Evolutionary conservation across 805 yeast genomes (phyloP), one percentile per base, ranked within the genome.

Genomic region (Debaryomyces maramus): DNA sequence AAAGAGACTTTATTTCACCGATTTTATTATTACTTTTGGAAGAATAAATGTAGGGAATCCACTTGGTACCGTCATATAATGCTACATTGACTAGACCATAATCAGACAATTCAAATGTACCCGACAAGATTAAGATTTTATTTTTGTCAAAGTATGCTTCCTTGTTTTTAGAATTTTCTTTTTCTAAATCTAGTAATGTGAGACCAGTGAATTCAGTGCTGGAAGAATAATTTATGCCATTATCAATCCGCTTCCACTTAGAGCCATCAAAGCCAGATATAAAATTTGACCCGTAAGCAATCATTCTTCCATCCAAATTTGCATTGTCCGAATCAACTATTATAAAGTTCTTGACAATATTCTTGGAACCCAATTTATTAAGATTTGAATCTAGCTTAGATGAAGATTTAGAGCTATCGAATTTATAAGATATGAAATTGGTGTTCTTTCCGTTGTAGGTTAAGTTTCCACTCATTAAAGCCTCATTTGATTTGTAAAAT

Each of bases 1-100:
- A 55, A 17, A 70, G 43, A 3, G 68, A 46, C 32, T 58, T 52
- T 10, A 70, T 48, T 0, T 41, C 35, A 4, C 75, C 75, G 4
- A 63, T 31, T 22, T 47, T 34, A 20, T 44, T 46, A 7, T 43
- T 32, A 1, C 33, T 30, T 2, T 46, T 36, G 9, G 48, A 41
- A 1, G 85, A 62, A 44, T 75, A 75, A 2, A 79, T 55, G 42
- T 72, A 78, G 9, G 96, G 95, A 21, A 63, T 52, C 95, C 96
- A 88, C 6, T 49, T 36, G 0, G 65, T 47, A 1, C 95, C 89
- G 53, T 87, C 80, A 60, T 60, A 87, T 20, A 77, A 61, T 0
- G 90, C 91, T 19, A 80, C 70, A 28, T 81, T 76, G 3, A 77
- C 79, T 18, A 61, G 54, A 0, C 90, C 93, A 52, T 74, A 80